phyloP scores from a whole-genome alignment of 768 basidiomycete genomes.

The Phanerodontia chrysosporium region DNA sequence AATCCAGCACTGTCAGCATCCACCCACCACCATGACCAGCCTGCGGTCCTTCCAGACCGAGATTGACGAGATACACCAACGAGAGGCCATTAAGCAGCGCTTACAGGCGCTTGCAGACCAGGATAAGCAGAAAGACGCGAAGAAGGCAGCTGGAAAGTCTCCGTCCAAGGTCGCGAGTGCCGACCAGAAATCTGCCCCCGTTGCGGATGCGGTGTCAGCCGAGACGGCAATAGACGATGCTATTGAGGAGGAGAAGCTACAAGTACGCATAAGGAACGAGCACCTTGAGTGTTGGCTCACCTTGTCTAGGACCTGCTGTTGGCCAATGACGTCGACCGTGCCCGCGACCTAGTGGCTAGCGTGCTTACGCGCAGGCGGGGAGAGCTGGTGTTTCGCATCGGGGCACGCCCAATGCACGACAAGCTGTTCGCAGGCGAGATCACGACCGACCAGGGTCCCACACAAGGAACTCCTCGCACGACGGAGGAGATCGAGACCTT shows the following conservation, averaged over 20 bases:
- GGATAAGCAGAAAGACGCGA: slow-evolving; percentile 25
- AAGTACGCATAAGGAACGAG: neutral
- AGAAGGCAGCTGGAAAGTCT: slow-evolving; percentile 7
- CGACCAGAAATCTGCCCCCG: neutral
- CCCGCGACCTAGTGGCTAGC: slow-evolving; percentile 60
- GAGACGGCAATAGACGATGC: neutral
- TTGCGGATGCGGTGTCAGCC: neutral
- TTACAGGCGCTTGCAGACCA: slow-evolving; percentile 36
- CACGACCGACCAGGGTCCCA: slow-evolving; percentile 42
- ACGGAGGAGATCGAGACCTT: slow-evolving; percentile 49
- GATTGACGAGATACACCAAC: slow-evolving; percentile 71
- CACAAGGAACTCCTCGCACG: slow-evolving; percentile 50
- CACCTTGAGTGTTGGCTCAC: neutral
- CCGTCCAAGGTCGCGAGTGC: slow-evolving; percentile 4
- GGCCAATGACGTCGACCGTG: slow-evolving; percentile 42
- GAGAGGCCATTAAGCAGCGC: slow-evolving; percentile 64
- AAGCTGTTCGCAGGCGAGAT: slow-evolving; percentile 51
- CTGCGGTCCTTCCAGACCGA: slow-evolving; percentile 66
- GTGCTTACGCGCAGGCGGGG: slow-evolving; percentile 66
- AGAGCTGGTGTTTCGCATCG: slow-evolving; percentile 74
- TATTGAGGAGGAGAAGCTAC: neutral
- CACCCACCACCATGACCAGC: slow-evolving; percentile 38
- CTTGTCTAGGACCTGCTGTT: slow-evolving; percentile 39
- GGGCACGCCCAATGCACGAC: slow-evolving; percentile 56
- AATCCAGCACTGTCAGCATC: neutral